These are phyloP conservation scores for Cucumis melo DNA, from an alignment of 306 rosid genomes.

Conservation along the genomic window DNA sequence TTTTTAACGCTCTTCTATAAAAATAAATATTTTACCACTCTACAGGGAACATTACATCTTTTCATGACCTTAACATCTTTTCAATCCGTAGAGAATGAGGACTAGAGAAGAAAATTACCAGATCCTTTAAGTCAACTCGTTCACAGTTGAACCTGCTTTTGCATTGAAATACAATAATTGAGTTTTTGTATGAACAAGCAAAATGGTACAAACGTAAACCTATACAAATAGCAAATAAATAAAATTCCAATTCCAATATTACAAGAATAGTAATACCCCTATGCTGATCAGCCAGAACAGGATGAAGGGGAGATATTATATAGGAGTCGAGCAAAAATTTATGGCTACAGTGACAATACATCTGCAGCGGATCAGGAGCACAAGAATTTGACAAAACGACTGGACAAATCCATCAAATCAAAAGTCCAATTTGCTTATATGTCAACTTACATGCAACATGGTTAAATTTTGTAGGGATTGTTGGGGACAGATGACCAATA, in stretches of 20 bases:
- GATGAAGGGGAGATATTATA: not conserved
- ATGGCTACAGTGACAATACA: slow-evolving; percentile 7
- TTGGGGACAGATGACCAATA: not conserved
- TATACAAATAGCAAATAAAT: not conserved
- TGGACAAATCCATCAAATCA: slow-evolving; percentile 1
- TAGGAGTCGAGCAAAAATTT: not conserved
- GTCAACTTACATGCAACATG: not conserved
- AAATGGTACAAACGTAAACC: not conserved
- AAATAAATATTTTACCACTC: not conserved
- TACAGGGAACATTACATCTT: not conserved
- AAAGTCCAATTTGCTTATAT: not conserved
- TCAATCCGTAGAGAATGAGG: not conserved
- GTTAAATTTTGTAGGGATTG: not conserved
- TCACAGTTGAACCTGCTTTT: not conserved
- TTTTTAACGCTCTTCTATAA: not conserved
- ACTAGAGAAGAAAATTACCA: not conserved
- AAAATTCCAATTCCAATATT: not conserved
- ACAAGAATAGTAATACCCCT: not conserved
- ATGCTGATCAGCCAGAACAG: not conserved
- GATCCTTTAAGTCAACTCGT: not conserved
- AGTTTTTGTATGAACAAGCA: not conserved
- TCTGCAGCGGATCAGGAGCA: not conserved
- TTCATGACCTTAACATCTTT: not conserved
- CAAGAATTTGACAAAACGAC: not conserved
- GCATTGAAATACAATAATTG: not conserved